These are phyloP conservation scores for Penicillium corylophilum DNA, from an alignment of 2,329 filamentous ascomycete genomes.

Conservation along the genomic window DNA sequence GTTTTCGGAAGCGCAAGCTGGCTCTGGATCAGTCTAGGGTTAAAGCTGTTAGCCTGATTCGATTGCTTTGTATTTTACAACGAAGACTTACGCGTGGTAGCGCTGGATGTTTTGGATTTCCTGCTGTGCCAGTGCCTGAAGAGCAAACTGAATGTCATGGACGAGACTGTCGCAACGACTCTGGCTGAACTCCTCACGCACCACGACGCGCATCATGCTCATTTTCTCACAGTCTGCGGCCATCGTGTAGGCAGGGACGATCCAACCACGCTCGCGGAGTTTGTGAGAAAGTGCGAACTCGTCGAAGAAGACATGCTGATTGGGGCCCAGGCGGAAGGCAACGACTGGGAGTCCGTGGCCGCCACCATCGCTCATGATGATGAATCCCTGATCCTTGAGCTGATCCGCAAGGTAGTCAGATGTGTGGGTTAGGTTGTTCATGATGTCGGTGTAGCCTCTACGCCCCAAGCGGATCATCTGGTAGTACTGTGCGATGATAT, in stretches of 20 bases:
- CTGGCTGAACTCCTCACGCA: conserved; percentile 84
- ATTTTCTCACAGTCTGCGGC: conserved; percentile 77
- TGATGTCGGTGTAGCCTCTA: not conserved
- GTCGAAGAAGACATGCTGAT: not conserved
- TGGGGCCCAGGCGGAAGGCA: not conserved
- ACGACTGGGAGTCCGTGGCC: not conserved
- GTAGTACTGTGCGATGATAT: not conserved
- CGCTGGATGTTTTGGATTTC: conserved; percentile 46
- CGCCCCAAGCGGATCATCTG: not conserved
- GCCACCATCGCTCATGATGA: not conserved
- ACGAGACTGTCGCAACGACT: conserved; percentile 76
- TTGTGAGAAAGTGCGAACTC: not conserved
- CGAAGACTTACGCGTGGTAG: conserved; percentile 13
- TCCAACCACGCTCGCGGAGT: not conserved
- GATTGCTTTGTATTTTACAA: not conserved
- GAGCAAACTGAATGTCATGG: conserved; percentile 48
- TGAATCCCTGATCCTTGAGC: not conserved
- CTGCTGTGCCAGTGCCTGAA: conserved; percentile 55
- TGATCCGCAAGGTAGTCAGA: not conserved
- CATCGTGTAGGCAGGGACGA: conserved; percentile 70
- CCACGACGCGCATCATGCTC: conserved; percentile 88
- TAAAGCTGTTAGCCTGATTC: not conserved
- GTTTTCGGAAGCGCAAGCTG: not conserved
- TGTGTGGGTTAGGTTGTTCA: not conserved
- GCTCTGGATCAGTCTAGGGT: not conserved